These are phyloP conservation scores for Tephrocybe sp. DNA, from an alignment of 768 basidiomycete species.

Conservation along the genomic window DNA sequence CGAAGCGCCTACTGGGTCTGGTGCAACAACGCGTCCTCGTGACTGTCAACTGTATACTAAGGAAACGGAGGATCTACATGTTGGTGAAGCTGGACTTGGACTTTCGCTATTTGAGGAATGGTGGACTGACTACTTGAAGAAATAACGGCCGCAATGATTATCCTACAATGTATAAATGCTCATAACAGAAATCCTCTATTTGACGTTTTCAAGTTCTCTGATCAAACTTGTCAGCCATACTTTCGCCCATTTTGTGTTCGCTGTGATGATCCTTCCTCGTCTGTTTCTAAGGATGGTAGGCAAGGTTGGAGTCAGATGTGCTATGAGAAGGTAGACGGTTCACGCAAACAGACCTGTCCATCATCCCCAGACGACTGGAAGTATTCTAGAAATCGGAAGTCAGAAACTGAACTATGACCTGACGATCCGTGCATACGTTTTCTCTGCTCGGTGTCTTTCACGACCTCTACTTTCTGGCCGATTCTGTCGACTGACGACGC, in stretches of 20 bases:
- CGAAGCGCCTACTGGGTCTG: slow-evolving; percentile 60
- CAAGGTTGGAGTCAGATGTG: too few relatives aligned
- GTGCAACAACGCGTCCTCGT: slow-evolving; percentile 73
- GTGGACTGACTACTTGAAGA: slow-evolving; percentile 63
- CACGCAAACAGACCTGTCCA: not conserved
- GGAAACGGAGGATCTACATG: slow-evolving; percentile 68
- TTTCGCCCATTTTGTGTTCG: slow-evolving; percentile 11
- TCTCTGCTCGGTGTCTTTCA: slow-evolving; percentile 41
- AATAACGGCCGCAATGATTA: not conserved
- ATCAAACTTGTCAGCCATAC: slow-evolving; percentile 13
- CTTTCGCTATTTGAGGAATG: slow-evolving; percentile 79
- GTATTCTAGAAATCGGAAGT: slow-evolving; percentile 5
- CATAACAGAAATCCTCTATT: not conserved
- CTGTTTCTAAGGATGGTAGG: not conserved
- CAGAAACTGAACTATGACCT: not conserved
- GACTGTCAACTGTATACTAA: slow-evolving; percentile 79
- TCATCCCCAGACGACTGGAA: slow-evolving; percentile 2
- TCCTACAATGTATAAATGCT: too few relatives aligned
- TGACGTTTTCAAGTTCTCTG: slow-evolving; percentile 6
- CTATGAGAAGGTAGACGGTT: not conserved
- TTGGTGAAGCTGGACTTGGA: slow-evolving; percentile 38
- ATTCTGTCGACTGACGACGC: slow-evolving; percentile 39
- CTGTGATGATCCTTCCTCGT: not conserved
- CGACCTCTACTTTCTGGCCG: slow-evolving; percentile 30
- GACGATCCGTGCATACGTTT: slow-evolving; percentile 33